A percentile compares a stretch with the other conserved stretches of the same genome.
Evolutionary conservation across 345 rosid genomes (phyloP).

Genomic region (Iberis pinnata): DNA sequence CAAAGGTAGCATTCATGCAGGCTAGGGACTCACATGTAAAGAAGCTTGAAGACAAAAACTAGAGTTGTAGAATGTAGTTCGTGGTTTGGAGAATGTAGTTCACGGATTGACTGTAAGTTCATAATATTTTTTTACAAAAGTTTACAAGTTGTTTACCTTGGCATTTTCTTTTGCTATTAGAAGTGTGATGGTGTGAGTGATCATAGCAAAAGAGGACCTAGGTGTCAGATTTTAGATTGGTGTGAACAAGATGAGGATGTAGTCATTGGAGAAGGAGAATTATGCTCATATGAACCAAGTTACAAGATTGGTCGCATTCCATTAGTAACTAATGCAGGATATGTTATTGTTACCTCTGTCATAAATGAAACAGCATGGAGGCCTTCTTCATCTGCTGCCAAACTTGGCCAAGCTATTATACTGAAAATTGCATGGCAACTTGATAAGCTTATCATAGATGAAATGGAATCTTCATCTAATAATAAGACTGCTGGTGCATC

Average conservation of each 20-base stretch:
- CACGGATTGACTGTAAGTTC: no score
- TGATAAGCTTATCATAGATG: slow-evolving; percentile 4
- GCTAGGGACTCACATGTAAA: no score
- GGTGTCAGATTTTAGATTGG: background rate
- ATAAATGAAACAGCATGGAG: background rate
- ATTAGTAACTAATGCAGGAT: background rate
- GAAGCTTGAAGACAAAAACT: no score
- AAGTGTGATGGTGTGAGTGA: no score
- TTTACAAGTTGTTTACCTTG: no score
- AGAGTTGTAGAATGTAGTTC: no score
- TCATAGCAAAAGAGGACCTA: no score
- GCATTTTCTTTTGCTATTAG: no score
- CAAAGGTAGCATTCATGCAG: no score
- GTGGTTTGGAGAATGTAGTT: no score
- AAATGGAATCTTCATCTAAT: background rate
- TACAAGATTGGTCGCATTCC: slow-evolving; percentile 1
- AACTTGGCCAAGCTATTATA: background rate
- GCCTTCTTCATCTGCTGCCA: background rate
- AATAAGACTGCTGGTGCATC: background rate
- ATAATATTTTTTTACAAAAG: no score
- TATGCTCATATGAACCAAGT: background rate
- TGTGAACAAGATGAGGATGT: background rate
- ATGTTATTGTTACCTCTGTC: background rate
- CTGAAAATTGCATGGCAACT: background rate
- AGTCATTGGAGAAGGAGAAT: background rate